These are phyloP conservation scores for Xylariaceae sp. DNA, from an alignment of 2,329 filamentous ascomycete genomes.

Conservation along the genomic window DNA sequence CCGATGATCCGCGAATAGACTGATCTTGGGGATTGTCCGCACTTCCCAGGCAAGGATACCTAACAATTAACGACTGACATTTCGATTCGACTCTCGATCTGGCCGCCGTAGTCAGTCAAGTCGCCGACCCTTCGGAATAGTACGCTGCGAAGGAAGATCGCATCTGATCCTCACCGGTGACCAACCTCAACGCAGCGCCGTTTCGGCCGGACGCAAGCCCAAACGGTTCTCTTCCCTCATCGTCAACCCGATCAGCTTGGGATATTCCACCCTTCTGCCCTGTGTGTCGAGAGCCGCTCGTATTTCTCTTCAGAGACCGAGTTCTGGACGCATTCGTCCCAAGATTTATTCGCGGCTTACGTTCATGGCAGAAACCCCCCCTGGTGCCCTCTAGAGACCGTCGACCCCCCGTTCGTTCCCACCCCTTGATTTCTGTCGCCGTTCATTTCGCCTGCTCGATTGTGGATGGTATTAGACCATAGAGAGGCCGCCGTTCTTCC, in stretches of 20 bases:
- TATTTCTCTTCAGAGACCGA: constrained; percentile 2
- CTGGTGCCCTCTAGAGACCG: constrained; percentile 8
- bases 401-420: constrained; percentile 7
- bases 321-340: neutral
- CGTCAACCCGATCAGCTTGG: constrained; percentile 8
- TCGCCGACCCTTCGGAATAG: neutral
- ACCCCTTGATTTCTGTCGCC: constrained; percentile 1
- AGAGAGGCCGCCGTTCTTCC: constrained; percentile 16
- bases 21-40: constrained; percentile 4
- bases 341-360: constrained; percentile 1
- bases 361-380: constrained; percentile 7
- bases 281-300: constrained; percentile 5
- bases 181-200: constrained; percentile 15
- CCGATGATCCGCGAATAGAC: constrained; percentile 11
- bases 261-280: constrained; percentile 14
- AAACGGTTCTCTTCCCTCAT: constrained; percentile 20
- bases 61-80: too few species aligned
- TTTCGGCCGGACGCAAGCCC: constrained; percentile 25
- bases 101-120: constrained; percentile 3
- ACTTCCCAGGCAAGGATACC: constrained; percentile 5
- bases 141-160: constrained; percentile 1
- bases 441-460: constrained; percentile 2
- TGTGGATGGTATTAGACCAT: constrained; percentile 14
- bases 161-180: constrained; percentile 5
- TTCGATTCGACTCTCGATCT: constrained; percentile 2